Evolutionary conservation across 805 yeast species (phyloP), one percentile per base, ranked within the genome.

Genomic region (Metschnikowia henanensis): DNA sequence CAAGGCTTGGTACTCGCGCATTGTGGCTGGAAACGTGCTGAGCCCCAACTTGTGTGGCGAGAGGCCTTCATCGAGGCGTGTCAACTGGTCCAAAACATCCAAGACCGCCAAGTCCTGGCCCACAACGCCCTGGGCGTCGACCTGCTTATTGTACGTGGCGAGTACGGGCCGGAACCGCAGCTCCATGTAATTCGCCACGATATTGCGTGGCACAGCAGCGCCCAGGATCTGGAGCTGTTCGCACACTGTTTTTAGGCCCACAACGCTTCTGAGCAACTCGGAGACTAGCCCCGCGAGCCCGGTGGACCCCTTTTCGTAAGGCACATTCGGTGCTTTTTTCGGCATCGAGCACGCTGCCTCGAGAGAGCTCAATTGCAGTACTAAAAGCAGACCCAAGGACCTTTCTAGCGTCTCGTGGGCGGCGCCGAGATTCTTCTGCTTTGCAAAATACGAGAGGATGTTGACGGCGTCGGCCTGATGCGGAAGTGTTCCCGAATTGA

Each of bases 221-320:
- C 37, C 47, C 31, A 17, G 35, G 22, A 51, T 40, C 19, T 49
- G 47, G 19, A 52, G 37, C n/a, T 37, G 51, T 18, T 43, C 49
- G 32, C 55, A 50, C 5, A 40, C 49, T 3, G 25, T 25, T n/a
- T 25, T 31, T 26, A 47, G 35, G 19, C 45, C 45, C 28, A 72
- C 66, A 16, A 81, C 66, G 38, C 73, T 66, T 5, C 73, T 72
- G 18, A 74, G 57, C 6, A 82, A 56, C 2, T 81, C 83, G 33
- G 74, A 77, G 8, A 79, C 72, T 57, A 80, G 83, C 35, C 62
- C 61, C 8, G 65, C 66, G 26, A 85, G 73, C 7, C 88, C 85
- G 60, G 75, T 80, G 39, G 76, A 73, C 4, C 82, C 87, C 58
- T 72, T 79, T 57, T 77, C 82, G 61, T 77, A 86, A 1, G 79